Evolutionary conservation across 805 yeast species (phyloP), one percentile per base, ranked within the genome.

Genomic region (Debaryomyces castellii): DNA sequence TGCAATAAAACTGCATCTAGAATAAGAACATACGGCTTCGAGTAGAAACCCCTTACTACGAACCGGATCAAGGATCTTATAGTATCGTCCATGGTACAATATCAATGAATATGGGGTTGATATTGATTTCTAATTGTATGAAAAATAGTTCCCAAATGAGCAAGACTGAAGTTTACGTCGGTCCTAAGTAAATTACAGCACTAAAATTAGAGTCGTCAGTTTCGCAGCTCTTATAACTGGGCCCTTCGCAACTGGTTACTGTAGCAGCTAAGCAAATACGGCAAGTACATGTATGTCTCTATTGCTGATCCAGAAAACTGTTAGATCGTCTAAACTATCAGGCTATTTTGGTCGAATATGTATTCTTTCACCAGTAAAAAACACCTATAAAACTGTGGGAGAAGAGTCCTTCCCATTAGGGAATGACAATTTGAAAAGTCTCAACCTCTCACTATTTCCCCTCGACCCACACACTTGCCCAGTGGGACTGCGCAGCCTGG

Each of bases 1-100:
- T 92, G 99, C 57, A 86, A 79, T 33, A 92, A 66, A 5, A 92
- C 71, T 1, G 97, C 96, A 65, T 92, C 99, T 51, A 94, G 64
- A 7, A 92, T 83, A 38, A 92, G 75, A 34, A 91, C 84, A 53
- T 87, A 87, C n/a, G 88, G 85, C 25, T 83, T 82, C 28, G 89
- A 84, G 60, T 91, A 94, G 67, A 92, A 94, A 14, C 95, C 91
- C 51, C 98, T 76, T 1, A 83, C 82, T 9, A 89, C 96, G 53
- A 85, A 83, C 48, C 95, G 79, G 44, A 92, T 70, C 51, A 92
- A 74, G 35, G 76, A 66, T 47, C 74, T 69, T 36, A 79, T 65
- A 28, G 75, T 69, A 48, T 67, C 74, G 53, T 73, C 76, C 72
- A 73, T 72, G 25, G n/a, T 37, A 28, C 27, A 7, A 14, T 14